Base-by-base conservation (phyloP, 2,329 filamentous ascomycete species). In the Chalara sp. region DNA sequence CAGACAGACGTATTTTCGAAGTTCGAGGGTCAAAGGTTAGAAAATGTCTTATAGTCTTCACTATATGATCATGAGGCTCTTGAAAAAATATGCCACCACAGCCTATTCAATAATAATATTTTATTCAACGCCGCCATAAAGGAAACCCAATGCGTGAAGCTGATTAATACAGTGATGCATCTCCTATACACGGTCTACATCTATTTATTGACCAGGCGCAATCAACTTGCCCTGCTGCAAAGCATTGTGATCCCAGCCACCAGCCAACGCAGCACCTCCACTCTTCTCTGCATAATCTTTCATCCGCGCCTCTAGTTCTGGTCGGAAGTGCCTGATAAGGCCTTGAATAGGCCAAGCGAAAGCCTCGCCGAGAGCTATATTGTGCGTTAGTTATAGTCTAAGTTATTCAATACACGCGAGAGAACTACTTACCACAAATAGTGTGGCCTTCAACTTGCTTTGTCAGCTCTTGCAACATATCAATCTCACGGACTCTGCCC, bases 391-490 rank as follows among this genome's bases (percentile, higher is more conserved):
- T 41, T 58, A 55, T 42, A 46, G 8, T 33, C 31, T 39, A 31
- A 12, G 0, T 35, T 41, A 8, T 35, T n/a, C 10, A 28, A 7
- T 32, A 2, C 32, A 32, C n/a, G 13, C 8, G 30, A 44, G n/a
- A 44, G 30, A 32, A 42, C 21, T 45, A 76, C 82, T 67, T 80
- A 87, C 84, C 93, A 72, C 93, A 99, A 65, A 99, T 99, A 45
- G 93, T 97, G 77, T 99, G 93, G 8, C 93, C 93, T 76, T 99
- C 93, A 55, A 99, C 93, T 75, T 99, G 93, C 80, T 99, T 99
- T 57, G 93, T 99, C 62, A 99, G 76, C 77, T 99, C 93, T 76
- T 96, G 93, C 60, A 99, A 81, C 93, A 99, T 99, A 70, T 99
- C 93, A 68, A 99, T 99, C 74, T 99, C 93, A 55, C 93, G 81